Percentiles rank a stretch among this genome's conserved stretches.
Evolutionary conservation across 2,329 filamentous ascomycete species (phyloP).

Genomic region (Xylaria sp.): DNA sequence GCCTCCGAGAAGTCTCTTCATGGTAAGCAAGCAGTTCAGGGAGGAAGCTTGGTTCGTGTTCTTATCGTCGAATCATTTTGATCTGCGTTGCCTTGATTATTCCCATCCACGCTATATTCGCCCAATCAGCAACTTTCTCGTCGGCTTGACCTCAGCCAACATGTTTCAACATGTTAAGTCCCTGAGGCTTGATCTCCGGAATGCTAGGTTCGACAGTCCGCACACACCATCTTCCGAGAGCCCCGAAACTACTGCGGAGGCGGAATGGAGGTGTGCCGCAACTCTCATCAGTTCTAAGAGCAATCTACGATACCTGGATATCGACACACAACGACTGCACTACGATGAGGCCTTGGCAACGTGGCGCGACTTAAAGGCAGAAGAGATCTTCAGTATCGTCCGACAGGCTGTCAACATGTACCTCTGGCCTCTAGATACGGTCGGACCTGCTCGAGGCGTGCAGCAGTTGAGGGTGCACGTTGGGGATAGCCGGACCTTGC

Average conservation of each 20-base stretch:
- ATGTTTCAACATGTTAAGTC: background rate
- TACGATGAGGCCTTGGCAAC: background rate
- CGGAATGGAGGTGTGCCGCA: background rate
- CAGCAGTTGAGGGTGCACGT: background rate
- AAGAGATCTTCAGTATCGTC: background rate
- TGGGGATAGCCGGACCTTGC: background rate
- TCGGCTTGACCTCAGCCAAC: background rate
- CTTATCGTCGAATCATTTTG: background rate
- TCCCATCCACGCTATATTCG: too few species aligned
- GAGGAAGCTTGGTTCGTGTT: background rate
- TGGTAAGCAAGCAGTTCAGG: background rate
- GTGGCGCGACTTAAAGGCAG: background rate
- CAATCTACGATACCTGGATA: background rate
- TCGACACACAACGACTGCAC: background rate
- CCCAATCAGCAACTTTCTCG: background rate
- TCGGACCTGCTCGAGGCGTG: background rate
- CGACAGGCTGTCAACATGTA: background rate
- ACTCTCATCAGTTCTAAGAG: background rate
- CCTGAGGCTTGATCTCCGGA: background rate
- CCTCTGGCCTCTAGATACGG: background rate
- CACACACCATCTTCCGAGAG: background rate
- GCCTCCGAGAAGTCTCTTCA: background rate
- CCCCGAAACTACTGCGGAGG: background rate
- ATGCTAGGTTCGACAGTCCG: background rate
- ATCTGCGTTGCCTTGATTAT: background rate